Evolutionary conservation across 768 basidiomycete species (phyloP), one percentile per base, ranked within the genome.

Genomic region (Clitopilus hobsonii): DNA sequence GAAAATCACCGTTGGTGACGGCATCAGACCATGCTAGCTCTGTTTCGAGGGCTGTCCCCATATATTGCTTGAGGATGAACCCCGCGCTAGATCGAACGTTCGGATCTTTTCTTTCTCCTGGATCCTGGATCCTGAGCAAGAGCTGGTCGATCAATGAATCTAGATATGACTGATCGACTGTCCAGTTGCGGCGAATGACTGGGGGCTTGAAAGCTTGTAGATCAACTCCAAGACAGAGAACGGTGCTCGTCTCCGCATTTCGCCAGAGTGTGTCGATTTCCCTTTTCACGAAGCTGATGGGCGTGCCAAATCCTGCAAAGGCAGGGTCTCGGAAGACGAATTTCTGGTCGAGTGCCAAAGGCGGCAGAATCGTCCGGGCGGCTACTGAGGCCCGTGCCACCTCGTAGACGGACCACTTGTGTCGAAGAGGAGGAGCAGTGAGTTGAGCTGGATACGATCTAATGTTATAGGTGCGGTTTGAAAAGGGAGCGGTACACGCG

Each of bases 251-350:
- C 13, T 57, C 54, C 27, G 55, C 60, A 16, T 51, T 56, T 6
- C 61, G 60, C 64, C 64, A 66, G 13, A 64, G 24, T 3, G 49
- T 27, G 24, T 56, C 30, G 5, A 24, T 32, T 55, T 67, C 67
- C 14, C 49, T 48, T 5, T 26, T 26, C 2, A 61, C 55, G 8
- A 65, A 50, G 10, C 55, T 54, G 13, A 59, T 52, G 1, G 66
- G 65, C 38, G 62, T 65, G 38, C 63, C 65, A 52, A 63, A 67
- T 0, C 65, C 67, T 26, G 63, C 61, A 49, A 63, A 63, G 0
- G 61, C 64, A 0, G 65, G 53, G 47, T 67, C 67, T 3, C 58
- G 59, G 54, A 63, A 69, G 41, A 57, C 56, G 36, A 60, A 54
- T 32, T 53, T 58, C n/a, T 58, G 53, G 23, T 58, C 28, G 28